These are phyloP conservation scores for Suillus plorans DNA, from an alignment of 768 basidiomycete species.

Conservation along the genomic window DNA sequence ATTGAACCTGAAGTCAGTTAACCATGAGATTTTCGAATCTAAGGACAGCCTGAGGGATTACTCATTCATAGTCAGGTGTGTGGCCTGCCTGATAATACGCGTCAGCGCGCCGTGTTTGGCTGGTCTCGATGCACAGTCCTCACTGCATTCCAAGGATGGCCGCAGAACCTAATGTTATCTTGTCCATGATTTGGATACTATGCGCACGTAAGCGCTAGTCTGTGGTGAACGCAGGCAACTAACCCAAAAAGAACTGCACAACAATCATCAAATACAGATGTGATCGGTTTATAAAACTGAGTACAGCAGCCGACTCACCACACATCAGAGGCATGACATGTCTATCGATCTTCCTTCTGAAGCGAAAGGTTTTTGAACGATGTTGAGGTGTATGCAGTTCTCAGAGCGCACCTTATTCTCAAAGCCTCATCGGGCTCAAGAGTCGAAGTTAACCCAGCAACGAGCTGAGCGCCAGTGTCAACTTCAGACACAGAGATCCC, in stretches of 20 bases:
- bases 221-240: slow-evolving; percentile 4
- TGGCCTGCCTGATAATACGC: slow-evolving; percentile 41
- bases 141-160: slow-evolving; percentile 66
- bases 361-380: background rate
- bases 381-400: background rate
- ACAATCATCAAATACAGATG: background rate
- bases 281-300: background rate
- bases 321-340: slow-evolving; percentile 66
- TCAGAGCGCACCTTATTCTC: slow-evolving; percentile 42
- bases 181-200: slow-evolving; percentile 71
- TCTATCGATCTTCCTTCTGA: slow-evolving; percentile 55
- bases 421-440: slow-evolving; percentile 49
- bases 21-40: background rate
- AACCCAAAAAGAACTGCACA: slow-evolving; percentile 54
- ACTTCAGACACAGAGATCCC: slow-evolving; percentile 31
- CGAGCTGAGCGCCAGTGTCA: slow-evolving; percentile 56
- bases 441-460: slow-evolving; percentile 36
- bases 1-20: slow-evolving; percentile 46
- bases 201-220: background rate
- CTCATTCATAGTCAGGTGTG: slow-evolving; percentile 61
- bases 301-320: slow-evolving; percentile 38
- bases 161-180: slow-evolving; percentile 59
- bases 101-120: background rate
- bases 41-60: slow-evolving; percentile 20
- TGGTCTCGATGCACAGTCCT: slow-evolving; percentile 10